phyloP scores from a whole-genome alignment of 768 basidiomycete species.

The Crassisporium funariophilum region DNA sequence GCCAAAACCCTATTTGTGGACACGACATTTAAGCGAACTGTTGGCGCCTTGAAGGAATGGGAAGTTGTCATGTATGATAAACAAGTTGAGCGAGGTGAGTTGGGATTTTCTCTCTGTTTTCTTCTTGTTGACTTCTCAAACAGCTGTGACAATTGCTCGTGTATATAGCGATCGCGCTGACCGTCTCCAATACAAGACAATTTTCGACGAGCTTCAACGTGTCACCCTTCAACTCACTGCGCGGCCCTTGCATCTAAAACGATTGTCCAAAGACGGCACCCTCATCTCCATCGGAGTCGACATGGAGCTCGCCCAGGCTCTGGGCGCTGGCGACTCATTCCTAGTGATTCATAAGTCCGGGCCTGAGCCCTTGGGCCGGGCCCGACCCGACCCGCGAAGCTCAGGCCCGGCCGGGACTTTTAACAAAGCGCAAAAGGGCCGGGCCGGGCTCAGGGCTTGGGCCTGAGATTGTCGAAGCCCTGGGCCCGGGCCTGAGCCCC shows the following conservation, averaged over 20 bases:
- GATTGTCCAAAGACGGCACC: conserved; percentile 9
- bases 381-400: too few relatives aligned
- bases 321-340: conserved; percentile 13
- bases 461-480: too few relatives aligned
- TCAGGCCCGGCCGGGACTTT: too few relatives aligned
- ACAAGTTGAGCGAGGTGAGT: conserved; percentile 13
- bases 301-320: conserved; percentile 19
- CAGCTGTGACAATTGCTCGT: conserved; percentile 16
- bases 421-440: too few relatives aligned
- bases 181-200: conserved; percentile 7
- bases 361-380: too few relatives aligned
- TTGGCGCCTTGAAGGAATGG: conserved; percentile 16
- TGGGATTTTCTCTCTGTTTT: neutral
- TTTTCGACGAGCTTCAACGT: conserved; percentile 18
- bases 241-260: conserved; percentile 13
- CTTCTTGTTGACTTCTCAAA: neutral
- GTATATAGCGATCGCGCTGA: conserved; percentile 18
- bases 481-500: too few relatives aligned
- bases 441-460: too few relatives aligned
- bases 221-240: conserved; percentile 9
- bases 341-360: too few relatives aligned
- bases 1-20: conserved; percentile 6
- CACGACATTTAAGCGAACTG: conserved; percentile 14
- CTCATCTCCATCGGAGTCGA: conserved; percentile 16
- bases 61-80: conserved; percentile 17